Conservation (phyloP, 352 stramenopile species). For the Globisporangium cylindrosporum region DNA sequence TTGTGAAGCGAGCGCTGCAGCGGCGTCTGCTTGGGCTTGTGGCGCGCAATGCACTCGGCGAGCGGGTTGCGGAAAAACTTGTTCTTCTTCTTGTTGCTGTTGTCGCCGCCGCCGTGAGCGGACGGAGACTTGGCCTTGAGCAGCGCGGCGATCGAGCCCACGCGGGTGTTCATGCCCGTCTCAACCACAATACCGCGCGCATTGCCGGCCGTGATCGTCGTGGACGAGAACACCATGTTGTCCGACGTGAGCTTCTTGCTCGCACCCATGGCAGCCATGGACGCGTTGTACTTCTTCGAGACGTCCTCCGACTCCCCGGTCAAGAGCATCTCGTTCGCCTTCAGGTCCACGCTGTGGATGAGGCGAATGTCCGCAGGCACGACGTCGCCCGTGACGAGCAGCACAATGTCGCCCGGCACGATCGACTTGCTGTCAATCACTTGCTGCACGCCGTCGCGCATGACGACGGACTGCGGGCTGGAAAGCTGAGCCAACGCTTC, state of each 20-base stretch:
- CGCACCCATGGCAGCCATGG: conserved; percentile 22
- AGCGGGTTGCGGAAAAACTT: conserved; percentile 40
- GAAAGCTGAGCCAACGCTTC: conserved; percentile 59
- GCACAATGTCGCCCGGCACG: conserved; percentile 83
- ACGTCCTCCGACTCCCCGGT: conserved; percentile 92
- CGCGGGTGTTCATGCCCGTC: conserved; percentile 70
- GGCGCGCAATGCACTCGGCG: conserved; percentile 47
- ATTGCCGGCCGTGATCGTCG: conserved; percentile 74
- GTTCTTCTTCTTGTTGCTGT: conserved; percentile 26
- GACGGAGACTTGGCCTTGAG: conserved; percentile 42
- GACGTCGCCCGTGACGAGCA: conserved; percentile 91
- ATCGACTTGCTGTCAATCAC: conserved; percentile 67
- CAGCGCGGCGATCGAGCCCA: conserved; percentile 64
- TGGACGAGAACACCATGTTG: conserved; percentile 95
- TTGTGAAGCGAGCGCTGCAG: conserved; percentile 93
- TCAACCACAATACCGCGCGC: conserved; percentile 67
- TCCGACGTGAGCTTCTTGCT: conserved; percentile 52
- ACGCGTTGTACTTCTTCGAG: conserved; percentile 56
- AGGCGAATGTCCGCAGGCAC: conserved; percentile 91
- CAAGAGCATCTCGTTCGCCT: conserved; percentile 93
- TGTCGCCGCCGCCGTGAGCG: background rate
- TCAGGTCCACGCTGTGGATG: conserved; percentile 78
- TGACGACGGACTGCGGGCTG: conserved; percentile 58
- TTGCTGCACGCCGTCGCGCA: conserved; percentile 58
- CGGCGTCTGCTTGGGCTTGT: conserved; percentile 81